phyloP scores from a whole-genome alignment of 2,329 filamentous ascomycete species.

The Metarhizium guizhouense region DNA sequence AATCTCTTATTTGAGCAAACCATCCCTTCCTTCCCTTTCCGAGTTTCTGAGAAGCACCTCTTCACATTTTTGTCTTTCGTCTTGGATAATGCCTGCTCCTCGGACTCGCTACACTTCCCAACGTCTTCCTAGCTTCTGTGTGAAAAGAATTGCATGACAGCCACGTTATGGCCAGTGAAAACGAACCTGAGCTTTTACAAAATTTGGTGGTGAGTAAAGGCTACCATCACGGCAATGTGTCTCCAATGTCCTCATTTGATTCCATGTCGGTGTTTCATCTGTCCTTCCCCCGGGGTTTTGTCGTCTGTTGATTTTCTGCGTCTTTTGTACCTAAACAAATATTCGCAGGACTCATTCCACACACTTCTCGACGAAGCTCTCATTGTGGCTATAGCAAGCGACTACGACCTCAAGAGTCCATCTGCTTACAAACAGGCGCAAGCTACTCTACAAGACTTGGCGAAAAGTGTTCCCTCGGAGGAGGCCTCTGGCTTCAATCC shows the following conservation, averaged over 20 bases:
- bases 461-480: conserved; percentile 53
- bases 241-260: neutral
- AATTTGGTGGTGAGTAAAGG: conserved; percentile 20
- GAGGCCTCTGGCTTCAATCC: conserved; percentile 72
- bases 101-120: neutral
- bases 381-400: conserved; percentile 64
- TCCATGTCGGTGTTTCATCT: neutral
- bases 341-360: conserved; percentile 56
- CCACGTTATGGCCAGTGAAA: conserved; percentile 15
- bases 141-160: neutral
- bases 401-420: conserved; percentile 55
- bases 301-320: neutral
- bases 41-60: neutral
- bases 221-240: neutral
- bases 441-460: conserved; percentile 55
- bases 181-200: conserved; percentile 15
- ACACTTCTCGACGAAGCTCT: conserved; percentile 69
- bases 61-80: neutral
- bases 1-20: neutral
- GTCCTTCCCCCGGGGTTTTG: neutral
- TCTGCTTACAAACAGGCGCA: conserved; percentile 45
- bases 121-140: neutral
- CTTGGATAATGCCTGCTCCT: neutral
- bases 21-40: neutral
- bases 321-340: neutral